Conservation (phyloP, 495 filamentous ascomycete species). For the Aspergillus sclerotiicarbonarius region DNA sequence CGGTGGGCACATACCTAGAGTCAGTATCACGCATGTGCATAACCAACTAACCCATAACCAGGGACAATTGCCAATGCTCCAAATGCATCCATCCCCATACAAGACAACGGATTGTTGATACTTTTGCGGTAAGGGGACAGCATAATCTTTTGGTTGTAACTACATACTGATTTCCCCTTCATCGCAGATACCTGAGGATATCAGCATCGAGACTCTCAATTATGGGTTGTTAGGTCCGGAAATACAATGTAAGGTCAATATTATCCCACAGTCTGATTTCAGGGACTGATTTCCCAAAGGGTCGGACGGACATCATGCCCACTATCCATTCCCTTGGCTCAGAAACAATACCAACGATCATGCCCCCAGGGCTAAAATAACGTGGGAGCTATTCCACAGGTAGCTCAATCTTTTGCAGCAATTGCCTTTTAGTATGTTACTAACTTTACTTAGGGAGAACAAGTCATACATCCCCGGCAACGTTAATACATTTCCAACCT, state of each 20-base stretch:
- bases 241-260: conserved; percentile 29
- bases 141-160: not conserved
- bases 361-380: conserved; percentile 7
- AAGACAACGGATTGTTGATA: conserved; percentile 69
- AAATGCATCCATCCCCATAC: conserved; percentile 76
- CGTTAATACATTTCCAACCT: conserved; percentile 42
- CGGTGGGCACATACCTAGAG: conserved; percentile 9
- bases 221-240: conserved; percentile 11
- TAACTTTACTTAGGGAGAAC: conserved; percentile 32
- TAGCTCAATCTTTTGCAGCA: not conserved
- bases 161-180: not conserved
- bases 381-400: no score
- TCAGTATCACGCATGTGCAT: not conserved
- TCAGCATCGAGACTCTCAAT: conserved; percentile 36
- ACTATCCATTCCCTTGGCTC: conserved; percentile 54
- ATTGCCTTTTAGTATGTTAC: not conserved
- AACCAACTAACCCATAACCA: conserved; percentile 25
- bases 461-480: conserved; percentile 19
- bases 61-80: conserved; percentile 79
- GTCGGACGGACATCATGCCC: conserved; percentile 52
- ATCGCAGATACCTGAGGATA: conserved; percentile 50
- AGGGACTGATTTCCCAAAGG: conserved; percentile 26
- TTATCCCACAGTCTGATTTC: not conserved
- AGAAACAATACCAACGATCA: not conserved
- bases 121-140: conserved; percentile 55